phyloP scores from a whole-genome alignment of 225 moss, liverwort and hornwort genomes.

The Climacium dendroides region DNA sequence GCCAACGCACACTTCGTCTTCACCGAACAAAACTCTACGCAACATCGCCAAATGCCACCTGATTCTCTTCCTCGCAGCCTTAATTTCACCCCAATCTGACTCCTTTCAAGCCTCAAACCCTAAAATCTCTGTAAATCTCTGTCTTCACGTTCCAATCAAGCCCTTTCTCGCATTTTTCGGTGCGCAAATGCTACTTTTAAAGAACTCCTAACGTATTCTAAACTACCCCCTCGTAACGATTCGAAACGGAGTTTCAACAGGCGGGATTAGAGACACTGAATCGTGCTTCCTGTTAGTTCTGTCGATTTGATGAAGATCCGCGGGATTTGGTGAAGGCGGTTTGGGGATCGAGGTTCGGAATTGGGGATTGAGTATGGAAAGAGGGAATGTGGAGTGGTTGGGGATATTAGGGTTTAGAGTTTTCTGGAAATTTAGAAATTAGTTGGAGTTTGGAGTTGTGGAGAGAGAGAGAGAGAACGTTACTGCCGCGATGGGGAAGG shows the following conservation, averaged over 20 bases:
- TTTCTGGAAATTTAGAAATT: neutral
- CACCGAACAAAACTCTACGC: neutral
- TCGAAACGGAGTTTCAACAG: neutral
- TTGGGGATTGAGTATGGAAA: neutral
- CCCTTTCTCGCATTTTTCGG: neutral
- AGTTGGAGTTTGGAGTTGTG: neutral
- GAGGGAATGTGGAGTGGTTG: neutral
- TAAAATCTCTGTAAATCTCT: no score
- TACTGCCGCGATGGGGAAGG: conserved; percentile 6
- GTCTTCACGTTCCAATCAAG: neutral
- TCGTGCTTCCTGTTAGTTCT: neutral
- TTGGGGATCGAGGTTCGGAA: neutral
- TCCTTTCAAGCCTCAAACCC: no score
- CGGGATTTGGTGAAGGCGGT: neutral
- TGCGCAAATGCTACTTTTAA: neutral
- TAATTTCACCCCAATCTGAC: neutral
- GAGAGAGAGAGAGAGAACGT: neutral
- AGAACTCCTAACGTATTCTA: neutral
- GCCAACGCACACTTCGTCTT: neutral
- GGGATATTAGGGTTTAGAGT: neutral
- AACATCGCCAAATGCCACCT: neutral
- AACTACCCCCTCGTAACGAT: neutral
- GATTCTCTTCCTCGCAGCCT: neutral
- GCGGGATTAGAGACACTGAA: neutral
- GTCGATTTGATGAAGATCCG: neutral